Evolutionary conservation across 2,329 filamentous ascomycete genomes (phyloP), one percentile per base, ranked within the genome.

Genomic region (Myriangium duriaei): DNA sequence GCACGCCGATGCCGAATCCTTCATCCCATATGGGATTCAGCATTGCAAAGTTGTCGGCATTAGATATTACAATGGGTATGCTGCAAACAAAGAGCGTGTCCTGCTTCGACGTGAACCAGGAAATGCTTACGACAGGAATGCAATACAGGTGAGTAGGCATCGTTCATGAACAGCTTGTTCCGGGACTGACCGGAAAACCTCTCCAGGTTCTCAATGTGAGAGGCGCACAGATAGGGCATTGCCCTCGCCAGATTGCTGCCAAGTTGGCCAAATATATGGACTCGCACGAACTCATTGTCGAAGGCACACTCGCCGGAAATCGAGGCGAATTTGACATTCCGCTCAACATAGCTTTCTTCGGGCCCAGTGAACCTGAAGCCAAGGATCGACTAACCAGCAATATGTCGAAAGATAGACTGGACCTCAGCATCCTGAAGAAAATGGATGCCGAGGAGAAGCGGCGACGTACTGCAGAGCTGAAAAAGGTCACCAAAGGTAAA

Each of bases 131-230:
- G 42, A 42, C 11, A 31, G 34, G 16, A 43, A 44, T 30, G 34
- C 38, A n/a, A 65, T 65, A 54, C 34, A 51, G 43, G n/a, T n/a
- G n/a, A n/a, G n/a, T n/a, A n/a, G 34, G 12, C 34, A 17, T 29
- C 21, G 13, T 34, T 7, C 7, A 30, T 15, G 11, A 12, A 11
- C 11, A 30, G 33, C 4, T 40, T 7, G 17, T 24, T 31, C 11
- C 19, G 29, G 18, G 3, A 5, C 14, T 37, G 64, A 47, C 82
- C 80, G 51, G 84, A 84, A 0, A 84, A 92, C 41, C 72, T 75
- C 4, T n/a, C n/a, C n/a, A n/a, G n/a, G 73, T 92, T 1, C 69
- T 81, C 49, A 92, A 91, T 55, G 81, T 87, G 11, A 71, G 81
- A 51, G 71, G 74, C 11, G 55, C 58, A 5, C 84, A 92, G 50